phyloP scores from a whole-genome alignment of 495 filamentous ascomycete species.

The Xylona heveae region DNA sequence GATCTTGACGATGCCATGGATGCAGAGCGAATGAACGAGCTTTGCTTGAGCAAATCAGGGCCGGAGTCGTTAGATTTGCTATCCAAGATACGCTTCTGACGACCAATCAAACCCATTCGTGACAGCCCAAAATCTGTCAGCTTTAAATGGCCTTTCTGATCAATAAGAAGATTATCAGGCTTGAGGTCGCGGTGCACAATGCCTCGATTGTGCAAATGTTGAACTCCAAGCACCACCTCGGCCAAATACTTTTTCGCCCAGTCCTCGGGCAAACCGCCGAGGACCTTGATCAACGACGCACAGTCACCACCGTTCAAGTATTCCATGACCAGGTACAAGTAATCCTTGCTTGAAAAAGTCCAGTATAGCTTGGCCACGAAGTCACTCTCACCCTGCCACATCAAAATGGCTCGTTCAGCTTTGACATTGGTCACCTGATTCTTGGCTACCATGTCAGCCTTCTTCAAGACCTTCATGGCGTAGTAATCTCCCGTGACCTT shows the following conservation, averaged over 20 bases:
- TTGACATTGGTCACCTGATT: constrained; percentile 99
- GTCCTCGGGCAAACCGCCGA: constrained; percentile 80
- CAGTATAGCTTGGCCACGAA: constrained; percentile 98
- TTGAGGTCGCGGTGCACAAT: constrained; percentile 96
- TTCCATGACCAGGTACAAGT: constrained; percentile 96
- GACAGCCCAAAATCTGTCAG: constrained; percentile 94
- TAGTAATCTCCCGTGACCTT: constrained; percentile 96
- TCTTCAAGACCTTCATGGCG: constrained; percentile 95
- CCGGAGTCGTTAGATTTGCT: constrained; percentile 54
- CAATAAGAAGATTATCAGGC: constrained; percentile 91
- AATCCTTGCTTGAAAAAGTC: constrained; percentile 99
- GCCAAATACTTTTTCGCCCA: constrained; percentile 95
- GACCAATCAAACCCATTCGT: constrained; percentile 88
- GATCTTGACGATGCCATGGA: constrained; percentile 90
- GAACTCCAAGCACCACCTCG: constrained; percentile 85
- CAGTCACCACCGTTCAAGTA: constrained; percentile 96
- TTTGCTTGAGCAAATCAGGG: constrained; percentile 80
- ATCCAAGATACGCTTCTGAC: constrained; percentile 81
- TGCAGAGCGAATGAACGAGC: constrained; percentile 64
- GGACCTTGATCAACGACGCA: constrained; percentile 83
- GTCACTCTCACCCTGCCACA: constrained; percentile 99
- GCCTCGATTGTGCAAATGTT: constrained; percentile 81
- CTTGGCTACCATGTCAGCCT: constrained; percentile 98
- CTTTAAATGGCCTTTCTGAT: constrained; percentile 91
- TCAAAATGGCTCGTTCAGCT: constrained; percentile 98